These are phyloP conservation scores for Friedmanniomyces endolithicus DNA, from an alignment of 495 filamentous ascomycete species.

Conservation along the genomic window DNA sequence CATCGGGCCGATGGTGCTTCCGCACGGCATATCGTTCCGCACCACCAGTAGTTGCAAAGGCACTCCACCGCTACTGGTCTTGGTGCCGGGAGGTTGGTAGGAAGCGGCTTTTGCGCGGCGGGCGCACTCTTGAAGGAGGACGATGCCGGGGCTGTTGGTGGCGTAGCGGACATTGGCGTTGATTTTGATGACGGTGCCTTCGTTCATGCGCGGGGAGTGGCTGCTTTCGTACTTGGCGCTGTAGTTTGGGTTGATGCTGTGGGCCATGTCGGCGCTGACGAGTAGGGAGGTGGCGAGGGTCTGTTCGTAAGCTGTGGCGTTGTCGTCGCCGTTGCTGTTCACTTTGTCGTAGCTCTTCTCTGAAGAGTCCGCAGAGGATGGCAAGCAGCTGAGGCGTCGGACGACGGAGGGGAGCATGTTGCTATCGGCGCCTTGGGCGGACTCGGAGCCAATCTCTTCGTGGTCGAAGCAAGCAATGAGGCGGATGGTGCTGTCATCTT, in stretches of 20 bases:
- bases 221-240: constrained; percentile 76
- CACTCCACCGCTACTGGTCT: constrained; percentile 36
- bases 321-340: constrained; percentile 33
- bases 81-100: constrained; percentile 18
- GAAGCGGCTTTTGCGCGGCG: constrained; percentile 42
- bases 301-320: constrained; percentile 79
- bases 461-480: constrained; percentile 91
- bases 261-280: constrained; percentile 94
- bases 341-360: constrained; percentile 42
- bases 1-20: constrained; percentile 95
- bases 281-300: constrained; percentile 86
- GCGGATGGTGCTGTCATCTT: constrained; percentile 68
- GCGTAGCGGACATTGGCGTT: constrained; percentile 96
- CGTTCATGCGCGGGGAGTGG: constrained; percentile 90
- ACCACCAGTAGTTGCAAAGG: constrained; percentile 94
- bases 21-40: constrained; percentile 85
- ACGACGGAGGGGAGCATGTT: constrained; percentile 83
- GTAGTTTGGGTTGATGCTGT: constrained; percentile 91
- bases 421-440: constrained; percentile 86
- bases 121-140: constrained; percentile 77
- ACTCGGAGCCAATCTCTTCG: constrained; percentile 87
- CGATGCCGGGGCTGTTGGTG: constrained; percentile 91
- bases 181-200: constrained; percentile 90
- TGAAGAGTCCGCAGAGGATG: constrained; percentile 39
- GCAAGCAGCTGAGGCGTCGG: constrained; percentile 71